Base-by-base conservation (phyloP, 441 rosid species). In the Erodium texanum region DNA sequence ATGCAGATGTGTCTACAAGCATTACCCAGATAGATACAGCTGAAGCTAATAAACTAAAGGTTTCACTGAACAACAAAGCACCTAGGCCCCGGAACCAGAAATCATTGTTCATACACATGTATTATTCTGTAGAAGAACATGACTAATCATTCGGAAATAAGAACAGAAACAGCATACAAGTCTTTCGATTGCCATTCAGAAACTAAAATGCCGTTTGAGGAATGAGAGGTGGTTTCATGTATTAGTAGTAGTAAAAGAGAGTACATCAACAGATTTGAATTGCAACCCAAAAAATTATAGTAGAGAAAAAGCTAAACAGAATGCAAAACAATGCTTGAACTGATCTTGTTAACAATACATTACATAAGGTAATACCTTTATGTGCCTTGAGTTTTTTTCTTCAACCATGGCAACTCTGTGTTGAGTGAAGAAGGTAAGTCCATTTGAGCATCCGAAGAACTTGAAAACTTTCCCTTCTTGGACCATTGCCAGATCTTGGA, bases 401-500 rank as follows among this genome's bases (percentile, higher is more conserved):
- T 87, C 65, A 90, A 84, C 93, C 90, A 87, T 65, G 83, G 86
- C 90, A 90, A 87, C 62, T 83, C 82, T 77, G 83, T 87, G 9
- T 90, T 86, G 68, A 87, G 86, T 58, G 93, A 87, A 67, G 86
- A 86, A 75, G 68, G 78, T 80, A 12, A 41, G 11, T 15, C 48
- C 80, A 78, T 20, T 34, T 76, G 79, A 15, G 82, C 68, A 22
- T 82, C 88, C 32, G 83, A 77, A 50, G 83, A 70, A 76, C 68
- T 78, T 45, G 74, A 73, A 67, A 78, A 76, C 73, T 80, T 84
- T 45, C 77, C 80, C 80, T 85, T 84, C 74, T 79, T 87, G 64
- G 93, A 86, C 93, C 90, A 87, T 65, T 82, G 86, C 93, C 93
- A 87, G 62, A 84, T 83, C 80, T 87, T 87, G 9, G 93, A 87